A percentile compares a stretch with the other conserved stretches of the same genome.
Evolutionary conservation across 176 grass and related monocot genomes (phyloP).

Genomic region (Dendrocalamus sinicus): DNA sequence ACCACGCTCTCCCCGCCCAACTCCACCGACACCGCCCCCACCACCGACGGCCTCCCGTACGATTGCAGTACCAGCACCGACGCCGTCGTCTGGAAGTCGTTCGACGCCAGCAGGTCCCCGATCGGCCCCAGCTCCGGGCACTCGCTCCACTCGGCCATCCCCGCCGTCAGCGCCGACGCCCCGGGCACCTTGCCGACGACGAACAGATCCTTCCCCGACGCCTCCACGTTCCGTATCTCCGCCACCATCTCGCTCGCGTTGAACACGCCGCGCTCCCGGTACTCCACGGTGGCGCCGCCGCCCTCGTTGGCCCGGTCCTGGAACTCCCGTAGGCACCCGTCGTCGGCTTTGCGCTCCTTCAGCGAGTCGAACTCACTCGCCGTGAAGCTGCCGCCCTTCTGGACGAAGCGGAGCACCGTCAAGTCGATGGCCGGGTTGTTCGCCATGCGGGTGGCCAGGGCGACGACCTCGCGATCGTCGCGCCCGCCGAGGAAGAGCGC

Average conservation of each 20-base stretch:
- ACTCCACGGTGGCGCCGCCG: constrained; percentile 37
- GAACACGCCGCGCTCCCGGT: constrained; percentile 54
- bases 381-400: constrained; percentile 24
- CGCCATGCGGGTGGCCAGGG: constrained; percentile 60
- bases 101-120: constrained; percentile 72
- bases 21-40: background rate
- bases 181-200: constrained; percentile 65
- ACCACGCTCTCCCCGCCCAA: background rate
- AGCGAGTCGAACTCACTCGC: constrained; percentile 42
- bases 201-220: constrained; percentile 56
- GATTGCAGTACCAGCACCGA: constrained; percentile 71
- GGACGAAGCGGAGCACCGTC: constrained; percentile 59
- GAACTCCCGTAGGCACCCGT: constrained; percentile 57
- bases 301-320: constrained; percentile 12
- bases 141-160: constrained; percentile 79
- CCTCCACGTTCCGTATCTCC: constrained; percentile 52
- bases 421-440: constrained; percentile 59
- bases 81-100: constrained; percentile 58
- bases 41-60: constrained; percentile 19
- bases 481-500: constrained; percentile 74
- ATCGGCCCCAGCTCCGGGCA: constrained; percentile 78
- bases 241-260: constrained; percentile 67
- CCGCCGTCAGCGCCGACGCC: constrained; percentile 50
- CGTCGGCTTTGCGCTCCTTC: constrained; percentile 58
- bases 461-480: constrained; percentile 77